Conservation (phyloP, 331 rosid genomes). For the Quercus lobata region DNA sequence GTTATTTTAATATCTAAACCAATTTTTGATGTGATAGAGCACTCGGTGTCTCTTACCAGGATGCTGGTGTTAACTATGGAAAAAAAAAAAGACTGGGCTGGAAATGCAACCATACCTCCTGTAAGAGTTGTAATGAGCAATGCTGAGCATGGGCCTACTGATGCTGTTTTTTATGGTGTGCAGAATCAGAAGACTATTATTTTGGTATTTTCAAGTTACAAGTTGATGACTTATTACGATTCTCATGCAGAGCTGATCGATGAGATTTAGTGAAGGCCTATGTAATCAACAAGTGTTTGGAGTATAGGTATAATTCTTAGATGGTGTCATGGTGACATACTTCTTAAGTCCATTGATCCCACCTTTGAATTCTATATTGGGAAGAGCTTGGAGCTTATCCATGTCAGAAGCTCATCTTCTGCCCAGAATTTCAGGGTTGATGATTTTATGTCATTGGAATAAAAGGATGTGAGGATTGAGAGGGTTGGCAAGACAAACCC, state of each 20-base stretch:
- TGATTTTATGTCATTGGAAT: slow-evolving; percentile 38
- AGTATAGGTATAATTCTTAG: slow-evolving; percentile 46
- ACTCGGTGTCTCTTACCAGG: slow-evolving; percentile 84
- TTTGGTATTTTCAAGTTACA: slow-evolving; percentile 35
- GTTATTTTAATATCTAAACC: slow-evolving; percentile 77
- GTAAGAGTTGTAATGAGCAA: slow-evolving; percentile 42
- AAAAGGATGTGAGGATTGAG: slow-evolving; percentile 35
- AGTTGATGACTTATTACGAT: slow-evolving; percentile 26
- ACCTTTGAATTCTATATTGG: slow-evolving; percentile 37
- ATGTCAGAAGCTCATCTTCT: slow-evolving; percentile 45
- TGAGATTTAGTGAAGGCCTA: slow-evolving; percentile 43
- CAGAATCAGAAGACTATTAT: slow-evolving; percentile 41
- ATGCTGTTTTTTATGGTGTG: slow-evolving; percentile 38
- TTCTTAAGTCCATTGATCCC: slow-evolving; percentile 21
- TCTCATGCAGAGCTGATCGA: slow-evolving; percentile 28
- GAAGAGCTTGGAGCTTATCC: slow-evolving; percentile 47
- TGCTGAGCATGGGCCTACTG: slow-evolving; percentile 47
- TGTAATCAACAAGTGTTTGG: slow-evolving; percentile 48
- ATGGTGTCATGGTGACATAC: slow-evolving; percentile 37
- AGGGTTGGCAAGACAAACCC: slow-evolving; percentile 38
- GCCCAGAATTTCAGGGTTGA: slow-evolving; percentile 43
- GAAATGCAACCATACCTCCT: slow-evolving; percentile 66
- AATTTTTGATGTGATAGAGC: slow-evolving; percentile 76
- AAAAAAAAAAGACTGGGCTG: slow-evolving; percentile 66
- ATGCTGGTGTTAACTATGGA: slow-evolving; percentile 89